Conservation (phyloP, 1,139 yeast species). For the Hansenula lynferdii region DNA sequence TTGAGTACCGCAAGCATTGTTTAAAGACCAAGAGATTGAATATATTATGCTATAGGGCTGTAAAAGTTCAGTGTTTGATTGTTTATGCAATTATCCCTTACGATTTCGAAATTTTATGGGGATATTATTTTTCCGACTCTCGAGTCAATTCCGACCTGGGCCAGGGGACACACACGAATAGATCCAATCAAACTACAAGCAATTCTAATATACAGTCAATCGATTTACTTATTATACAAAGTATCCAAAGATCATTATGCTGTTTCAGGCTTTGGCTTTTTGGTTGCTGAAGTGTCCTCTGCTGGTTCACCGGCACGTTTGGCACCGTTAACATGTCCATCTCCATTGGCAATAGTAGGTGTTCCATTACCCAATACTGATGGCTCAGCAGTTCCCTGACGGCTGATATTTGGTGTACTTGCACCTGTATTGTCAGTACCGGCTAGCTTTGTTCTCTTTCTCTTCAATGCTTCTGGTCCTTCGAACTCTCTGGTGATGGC, state of each 20-base stretch:
- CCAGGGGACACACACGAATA: not conserved
- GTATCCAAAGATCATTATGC: not conserved
- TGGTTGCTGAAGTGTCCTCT: not conserved
- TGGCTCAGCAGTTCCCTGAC: constrained; percentile 7
- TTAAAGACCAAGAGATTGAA: not conserved
- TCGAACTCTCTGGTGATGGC: constrained; percentile 80
- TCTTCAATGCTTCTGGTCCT: constrained; percentile 48
- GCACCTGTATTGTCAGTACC: constrained; percentile 2
- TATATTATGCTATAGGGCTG: not conserved
- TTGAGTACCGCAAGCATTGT: not conserved
- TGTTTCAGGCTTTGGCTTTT: constrained; percentile 1
- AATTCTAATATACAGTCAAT: not conserved
- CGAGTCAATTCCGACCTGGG: not conserved
- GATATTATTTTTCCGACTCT: not conserved
- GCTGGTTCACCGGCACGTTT: not conserved
- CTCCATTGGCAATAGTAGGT: not conserved
- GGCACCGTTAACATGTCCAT: not conserved
- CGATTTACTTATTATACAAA: not conserved
- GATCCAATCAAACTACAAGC: not conserved
- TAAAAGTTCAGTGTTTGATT: not conserved
- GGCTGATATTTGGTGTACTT: constrained; percentile 3
- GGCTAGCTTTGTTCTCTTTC: constrained; percentile 23
- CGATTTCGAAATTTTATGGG: not conserved
- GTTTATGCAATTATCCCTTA: not conserved
- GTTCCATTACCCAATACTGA: too few species aligned